phyloP scores from a whole-genome alignment of 495 filamentous ascomycete species.

The Penicillium robsamsonii region DNA sequence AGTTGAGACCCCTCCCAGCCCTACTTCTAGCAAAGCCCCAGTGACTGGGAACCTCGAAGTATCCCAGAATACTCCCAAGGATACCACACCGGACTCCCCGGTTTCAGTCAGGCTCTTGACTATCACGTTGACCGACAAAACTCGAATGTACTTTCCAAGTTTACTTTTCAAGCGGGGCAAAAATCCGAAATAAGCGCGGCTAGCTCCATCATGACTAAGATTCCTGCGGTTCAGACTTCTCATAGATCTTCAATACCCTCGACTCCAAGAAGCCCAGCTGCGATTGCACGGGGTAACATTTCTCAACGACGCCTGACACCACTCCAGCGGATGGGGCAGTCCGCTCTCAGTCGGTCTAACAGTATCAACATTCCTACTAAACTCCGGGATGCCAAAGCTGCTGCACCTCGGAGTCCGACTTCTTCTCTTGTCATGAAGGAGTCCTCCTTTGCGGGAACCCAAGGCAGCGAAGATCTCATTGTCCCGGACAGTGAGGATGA shows the following conservation, averaged over 20 bases:
- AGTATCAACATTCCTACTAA: slow-evolving; percentile 34
- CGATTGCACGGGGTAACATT: slow-evolving; percentile 16
- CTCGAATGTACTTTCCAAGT: slow-evolving; percentile 35
- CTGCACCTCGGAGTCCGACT: slow-evolving; percentile 8
- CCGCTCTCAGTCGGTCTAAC: slow-evolving; percentile 43
- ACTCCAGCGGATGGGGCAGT: slow-evolving; percentile 48
- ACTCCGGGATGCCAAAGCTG: slow-evolving; percentile 15
- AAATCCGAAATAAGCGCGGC: slow-evolving; percentile 1
- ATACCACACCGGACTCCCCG: slow-evolving; percentile 19
- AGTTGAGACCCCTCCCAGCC: slow-evolving; percentile 1
- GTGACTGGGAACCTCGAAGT: not conserved
- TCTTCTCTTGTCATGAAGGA: slow-evolving; percentile 9
- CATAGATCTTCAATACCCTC: slow-evolving; percentile 3
- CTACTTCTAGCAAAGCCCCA: not conserved
- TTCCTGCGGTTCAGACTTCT: slow-evolving; percentile 17
- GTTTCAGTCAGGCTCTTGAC: slow-evolving; percentile 35
- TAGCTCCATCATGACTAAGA: slow-evolving; percentile 9
- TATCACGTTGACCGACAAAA: slow-evolving; percentile 42
- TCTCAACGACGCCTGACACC: slow-evolving; percentile 40
- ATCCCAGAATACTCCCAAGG: not conserved
- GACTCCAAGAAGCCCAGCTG: slow-evolving; percentile 12
- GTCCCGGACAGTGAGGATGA: slow-evolving; percentile 68
- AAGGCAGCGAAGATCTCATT: slow-evolving; percentile 77
- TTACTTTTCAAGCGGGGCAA: slow-evolving; percentile 26
- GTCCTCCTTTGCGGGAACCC: slow-evolving; percentile 11